phyloP scores from a whole-genome alignment of 805 yeast genomes.

The Monosporozyma unispora region DNA sequence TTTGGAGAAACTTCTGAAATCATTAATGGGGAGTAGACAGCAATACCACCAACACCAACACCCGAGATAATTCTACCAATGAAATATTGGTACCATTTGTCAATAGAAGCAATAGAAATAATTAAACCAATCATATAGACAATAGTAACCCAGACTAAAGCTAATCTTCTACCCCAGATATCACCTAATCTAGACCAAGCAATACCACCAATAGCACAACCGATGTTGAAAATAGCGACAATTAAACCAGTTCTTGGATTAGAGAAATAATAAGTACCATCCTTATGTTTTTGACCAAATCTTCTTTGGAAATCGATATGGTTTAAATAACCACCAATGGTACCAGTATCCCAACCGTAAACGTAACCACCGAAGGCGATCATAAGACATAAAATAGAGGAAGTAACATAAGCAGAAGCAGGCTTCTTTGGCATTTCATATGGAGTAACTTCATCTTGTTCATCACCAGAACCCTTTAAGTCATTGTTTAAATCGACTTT shows the following conservation, averaged over 20 bases:
- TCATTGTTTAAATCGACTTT: neutral
- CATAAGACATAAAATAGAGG: conserved; percentile 26
- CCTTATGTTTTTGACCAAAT: conserved; percentile 41
- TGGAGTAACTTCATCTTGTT: neutral
- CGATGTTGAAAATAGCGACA: conserved; percentile 57
- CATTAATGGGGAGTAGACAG: conserved; percentile 68
- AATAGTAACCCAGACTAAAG: conserved; percentile 35
- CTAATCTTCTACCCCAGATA: conserved; percentile 55
- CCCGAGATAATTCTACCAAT: conserved; percentile 66
- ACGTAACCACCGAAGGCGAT: conserved; percentile 34
- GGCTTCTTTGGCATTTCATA: conserved; percentile 28
- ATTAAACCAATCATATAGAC: conserved; percentile 60
- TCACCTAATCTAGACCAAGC: conserved; percentile 52
- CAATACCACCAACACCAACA: conserved; percentile 66
- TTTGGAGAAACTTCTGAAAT: conserved; percentile 66
- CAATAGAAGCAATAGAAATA: conserved; percentile 48
- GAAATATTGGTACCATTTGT: conserved; percentile 61
- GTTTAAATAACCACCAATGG: conserved; percentile 64
- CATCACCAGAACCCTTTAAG: neutral
- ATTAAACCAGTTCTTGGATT: conserved; percentile 50
- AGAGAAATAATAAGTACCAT: conserved; percentile 41
- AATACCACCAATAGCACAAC: conserved; percentile 68
- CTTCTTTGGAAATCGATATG: conserved; percentile 44
- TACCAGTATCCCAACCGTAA: conserved; percentile 77
- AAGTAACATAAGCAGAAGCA: conserved; percentile 28